Conservation (phyloP, 441 rosid species). For the Rhodomyrtus psidioides region DNA sequence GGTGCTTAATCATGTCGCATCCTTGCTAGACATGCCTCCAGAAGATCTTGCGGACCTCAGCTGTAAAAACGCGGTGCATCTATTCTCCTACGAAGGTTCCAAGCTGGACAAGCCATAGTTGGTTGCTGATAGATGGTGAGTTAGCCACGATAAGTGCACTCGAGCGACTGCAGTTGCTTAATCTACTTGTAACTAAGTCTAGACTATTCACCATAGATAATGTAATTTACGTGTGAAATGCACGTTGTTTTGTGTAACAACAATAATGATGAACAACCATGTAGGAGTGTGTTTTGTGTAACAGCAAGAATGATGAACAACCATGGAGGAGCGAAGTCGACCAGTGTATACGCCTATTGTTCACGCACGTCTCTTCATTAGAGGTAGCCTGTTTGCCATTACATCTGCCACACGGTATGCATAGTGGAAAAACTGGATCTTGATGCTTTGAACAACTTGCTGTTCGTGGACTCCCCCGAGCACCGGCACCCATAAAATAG, state of each 20-base stretch:
- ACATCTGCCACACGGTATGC: neutral
- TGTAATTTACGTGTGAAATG: neutral
- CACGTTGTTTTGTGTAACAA: neutral
- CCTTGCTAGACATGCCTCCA: conserved; percentile 44
- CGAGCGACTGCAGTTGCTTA: neutral
- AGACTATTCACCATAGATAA: neutral
- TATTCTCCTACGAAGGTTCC: conserved; percentile 67
- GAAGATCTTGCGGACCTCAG: conserved; percentile 67
- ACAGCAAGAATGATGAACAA: no score
- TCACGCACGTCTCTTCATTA: neutral
- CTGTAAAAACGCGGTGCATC: conserved; percentile 45
- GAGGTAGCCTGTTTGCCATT: neutral
- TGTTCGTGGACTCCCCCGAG: no score
- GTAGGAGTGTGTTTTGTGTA: no score
- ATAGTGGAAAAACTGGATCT: neutral
- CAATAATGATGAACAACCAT: neutral
- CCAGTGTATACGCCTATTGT: neutral
- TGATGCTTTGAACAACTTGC: neutral
- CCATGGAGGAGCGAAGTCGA: neutral
- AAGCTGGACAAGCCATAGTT: conserved; percentile 9
- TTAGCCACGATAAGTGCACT: neutral
- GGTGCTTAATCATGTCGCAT: conserved; percentile 62
- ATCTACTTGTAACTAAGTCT: neutral
- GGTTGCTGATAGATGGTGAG: neutral
- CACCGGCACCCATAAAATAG: no score